Evolutionary conservation across 2,329 filamentous ascomycete genomes (phyloP), one percentile per base, ranked within the genome.

Genomic region (Fusarium clavum): DNA sequence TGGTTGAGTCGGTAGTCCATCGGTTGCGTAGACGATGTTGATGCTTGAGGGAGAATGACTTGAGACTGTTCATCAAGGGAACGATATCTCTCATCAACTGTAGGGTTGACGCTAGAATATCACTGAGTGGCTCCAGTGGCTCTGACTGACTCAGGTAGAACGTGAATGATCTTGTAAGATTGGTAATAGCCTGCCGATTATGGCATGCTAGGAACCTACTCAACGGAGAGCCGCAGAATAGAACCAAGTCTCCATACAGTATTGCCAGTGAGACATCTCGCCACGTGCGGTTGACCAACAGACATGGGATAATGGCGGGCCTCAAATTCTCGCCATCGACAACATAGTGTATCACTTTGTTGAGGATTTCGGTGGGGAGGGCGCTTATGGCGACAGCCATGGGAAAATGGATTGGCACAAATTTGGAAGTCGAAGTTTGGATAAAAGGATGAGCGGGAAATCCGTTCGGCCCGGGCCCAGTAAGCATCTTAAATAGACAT

Each of bases 241-340:
- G 32, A 0, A 66, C 54, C 8, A 66, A 16, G 2, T 59, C 47
- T 1, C 24, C 32, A 8, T 66, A 66, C 2, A 59, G 60, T 6
- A 54, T 11, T 0, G 18, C 8, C 8, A 54, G 29, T 0, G 38
- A 10, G 27, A 20, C 4, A 20, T 59, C 20, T 2, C 30, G 8
- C 61, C 47, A 66, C 6, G 6, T 2, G 16, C 8, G 55, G 12
- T 22, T 64, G 2, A 66, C 47, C 4, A 64, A 7, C 6, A 64
- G 4, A 9, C 47, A 66, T 4, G 63, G 18, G 4, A 22, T 4
- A 5, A 49, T 1, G 10, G 27, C 14, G 6, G 16, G 6, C 24
- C 6, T 6, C 6, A n/a, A 0, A 12, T 38, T 4, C 34, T n/a
- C 18, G 6, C 43, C 43, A 45, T n/a, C 22, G 9, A 9, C 22